Base-by-base conservation (phyloP, 2,329 filamentous ascomycete genomes). In the Fusarium vanettenii region DNA sequence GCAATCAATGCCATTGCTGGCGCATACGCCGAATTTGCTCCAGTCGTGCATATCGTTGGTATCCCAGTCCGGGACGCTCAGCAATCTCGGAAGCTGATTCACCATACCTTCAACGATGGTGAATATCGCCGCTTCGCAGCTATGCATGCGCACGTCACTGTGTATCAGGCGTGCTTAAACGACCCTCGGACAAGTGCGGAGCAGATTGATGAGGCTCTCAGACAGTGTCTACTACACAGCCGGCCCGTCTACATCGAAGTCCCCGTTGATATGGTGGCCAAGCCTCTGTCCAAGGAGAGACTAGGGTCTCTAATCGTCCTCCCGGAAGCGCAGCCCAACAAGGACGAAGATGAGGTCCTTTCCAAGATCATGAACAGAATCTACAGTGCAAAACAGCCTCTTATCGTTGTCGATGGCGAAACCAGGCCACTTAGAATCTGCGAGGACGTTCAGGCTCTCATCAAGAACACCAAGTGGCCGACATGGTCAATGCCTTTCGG, bases 101-200 rank as follows among this genome's bases (percentile, higher is more conserved):
- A 91, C 65, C 89, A 90, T 68, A 89, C 88, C 0, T 84, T 90
- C 71, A 85, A 86, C n/a, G 88, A 90, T 72, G 87, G 87, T 13
- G 86, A 90, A 35, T 90, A 86, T 65, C 79, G 84, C 25, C 81
- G 85, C 18, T 90, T 90, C 77, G 81, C 84, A 9, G 81, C 86
- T 55, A 88, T 90, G 85, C 81, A 84, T 37, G 79, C 80, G 18
- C 82, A 86, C 59, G 85, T 90, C 61, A 89, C 88, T 0, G 84
- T 86, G 11, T 86, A 86, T 0, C 87, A 89, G 71, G 82, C 83
- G 4, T 57, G 65, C 9, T 77, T 90, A 2, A 83, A 79, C 52
- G 85, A 90, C 69, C 80, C 85, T 1, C 72, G 79, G 4, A 85
- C 84, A 2, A 43, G 57, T 5, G 57, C 55, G n/a, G 55, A 59